Conservation (phyloP, 2,329 filamentous ascomycete genomes). For the Arthrinium puccinioides region DNA sequence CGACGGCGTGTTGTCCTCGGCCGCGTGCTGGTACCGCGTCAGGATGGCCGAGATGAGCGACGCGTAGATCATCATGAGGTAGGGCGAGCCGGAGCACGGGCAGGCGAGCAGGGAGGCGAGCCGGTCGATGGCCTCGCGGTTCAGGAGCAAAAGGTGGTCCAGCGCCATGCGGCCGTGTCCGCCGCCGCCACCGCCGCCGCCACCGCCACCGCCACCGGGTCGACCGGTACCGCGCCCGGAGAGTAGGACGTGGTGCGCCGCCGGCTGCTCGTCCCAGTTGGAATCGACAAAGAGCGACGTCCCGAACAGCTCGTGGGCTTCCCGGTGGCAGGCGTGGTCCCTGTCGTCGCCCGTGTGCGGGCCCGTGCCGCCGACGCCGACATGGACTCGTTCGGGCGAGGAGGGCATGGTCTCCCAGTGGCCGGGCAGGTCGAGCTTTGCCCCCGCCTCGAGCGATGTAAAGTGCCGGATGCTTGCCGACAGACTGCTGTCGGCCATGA, state of each 20-base stretch:
- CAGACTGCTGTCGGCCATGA: no score
- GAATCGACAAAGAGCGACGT: no score
- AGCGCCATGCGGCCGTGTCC: conserved; percentile 6
- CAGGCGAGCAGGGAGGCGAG: conserved; percentile 14
- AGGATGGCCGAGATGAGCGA: conserved; percentile 17
- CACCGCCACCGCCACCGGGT: no score
- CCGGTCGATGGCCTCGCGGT: conserved; percentile 15
- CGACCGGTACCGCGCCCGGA: no score
- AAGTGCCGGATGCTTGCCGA: no score
- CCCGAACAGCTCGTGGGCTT: conserved; percentile 11
- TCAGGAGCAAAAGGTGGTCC: conserved; percentile 16
- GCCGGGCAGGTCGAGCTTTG: no score
- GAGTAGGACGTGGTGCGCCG: neutral
- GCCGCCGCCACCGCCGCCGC: neutral
- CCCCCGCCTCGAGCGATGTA: no score
- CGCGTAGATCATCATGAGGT: conserved; percentile 16
- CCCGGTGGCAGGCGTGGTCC: conserved; percentile 6
- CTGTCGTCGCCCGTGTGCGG: no score
- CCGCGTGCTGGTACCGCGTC: conserved; percentile 16
- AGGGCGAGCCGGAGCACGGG: conserved; percentile 12
- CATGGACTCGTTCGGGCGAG: neutral
- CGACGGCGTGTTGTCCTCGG: no score
- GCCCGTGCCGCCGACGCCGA: neutral
- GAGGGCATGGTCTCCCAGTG: no score
- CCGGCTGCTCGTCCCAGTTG: no score